Evolutionary conservation across 345 rosid species (phyloP).

Genomic region (Capsella bursapastoris): DNA sequence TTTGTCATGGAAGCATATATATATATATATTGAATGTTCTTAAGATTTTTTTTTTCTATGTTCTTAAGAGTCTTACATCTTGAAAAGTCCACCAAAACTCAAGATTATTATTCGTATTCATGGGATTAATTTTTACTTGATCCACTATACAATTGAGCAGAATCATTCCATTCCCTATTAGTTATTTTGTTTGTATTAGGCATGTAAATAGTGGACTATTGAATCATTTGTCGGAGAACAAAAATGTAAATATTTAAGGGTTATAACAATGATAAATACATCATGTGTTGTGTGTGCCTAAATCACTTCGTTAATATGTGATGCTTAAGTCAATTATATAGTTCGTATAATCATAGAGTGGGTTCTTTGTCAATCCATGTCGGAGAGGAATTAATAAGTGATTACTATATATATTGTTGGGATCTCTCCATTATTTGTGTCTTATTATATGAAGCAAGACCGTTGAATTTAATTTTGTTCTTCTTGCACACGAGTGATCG

Average conservation of each 20-base stretch:
- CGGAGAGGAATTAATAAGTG: constrained; percentile 27
- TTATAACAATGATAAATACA: constrained; percentile 6
- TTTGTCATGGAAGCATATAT: not conserved
- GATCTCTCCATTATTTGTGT: constrained; percentile 29
- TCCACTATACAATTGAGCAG: not conserved
- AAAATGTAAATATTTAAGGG: not conserved
- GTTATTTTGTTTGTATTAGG: not conserved
- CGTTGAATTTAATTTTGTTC: constrained; percentile 28
- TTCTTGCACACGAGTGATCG: constrained; percentile 39
- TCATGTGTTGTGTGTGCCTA: not conserved
- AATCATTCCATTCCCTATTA: not conserved
- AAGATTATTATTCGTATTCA: no score
- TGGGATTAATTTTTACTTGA: not conserved
- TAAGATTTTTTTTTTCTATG: no score
- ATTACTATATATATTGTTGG: constrained; percentile 12
- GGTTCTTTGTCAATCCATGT: constrained; percentile 38
- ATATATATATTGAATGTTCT: no score
- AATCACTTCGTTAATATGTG: constrained; percentile 5
- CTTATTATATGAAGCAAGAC: constrained; percentile 31
- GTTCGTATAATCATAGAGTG: constrained; percentile 36
- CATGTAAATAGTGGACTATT: not conserved
- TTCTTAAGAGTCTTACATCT: no score
- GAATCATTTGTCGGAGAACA: not conserved
- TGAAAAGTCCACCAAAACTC: not conserved
- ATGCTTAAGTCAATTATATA: constrained; percentile 3